These are phyloP conservation scores for Saturnispora gosingensis DNA, from an alignment of 805 yeast genomes.

Conservation along the genomic window DNA sequence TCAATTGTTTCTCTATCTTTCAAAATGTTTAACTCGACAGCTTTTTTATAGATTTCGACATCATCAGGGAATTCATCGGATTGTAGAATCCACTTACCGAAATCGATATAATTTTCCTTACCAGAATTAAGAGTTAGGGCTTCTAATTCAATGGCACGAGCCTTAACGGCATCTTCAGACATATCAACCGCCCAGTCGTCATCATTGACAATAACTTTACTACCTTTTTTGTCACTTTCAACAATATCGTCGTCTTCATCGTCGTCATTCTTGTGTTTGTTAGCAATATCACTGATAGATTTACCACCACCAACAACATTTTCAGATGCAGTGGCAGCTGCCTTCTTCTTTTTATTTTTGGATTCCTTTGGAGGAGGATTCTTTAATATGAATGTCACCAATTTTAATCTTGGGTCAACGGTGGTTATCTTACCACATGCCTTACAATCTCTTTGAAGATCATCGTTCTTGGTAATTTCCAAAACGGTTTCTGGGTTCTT, in stretches of 20 bases:
- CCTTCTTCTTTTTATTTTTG: constrained; percentile 43
- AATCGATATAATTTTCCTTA: constrained; percentile 52
- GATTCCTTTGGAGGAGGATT: constrained; percentile 73
- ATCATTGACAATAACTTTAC: constrained; percentile 46
- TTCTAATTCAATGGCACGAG: constrained; percentile 82
- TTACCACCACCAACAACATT: constrained; percentile 83
- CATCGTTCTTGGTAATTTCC: constrained; percentile 63
- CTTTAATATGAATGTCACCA: constrained; percentile 79
- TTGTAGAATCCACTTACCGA: constrained; percentile 81
- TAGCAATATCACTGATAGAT: constrained; percentile 70
- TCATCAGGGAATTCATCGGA: constrained; percentile 48
- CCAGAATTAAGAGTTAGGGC: constrained; percentile 35
- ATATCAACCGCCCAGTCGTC: constrained; percentile 98
- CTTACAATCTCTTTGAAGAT: constrained; percentile 85
- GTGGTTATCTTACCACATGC: constrained; percentile 91
- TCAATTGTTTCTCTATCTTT: constrained; percentile 71
- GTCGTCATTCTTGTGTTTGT: constrained; percentile 26
- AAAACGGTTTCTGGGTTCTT: constrained; percentile 97
- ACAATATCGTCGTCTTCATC: constrained; percentile 26
- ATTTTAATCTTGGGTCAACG: constrained; percentile 78
- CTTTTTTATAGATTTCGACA: constrained; percentile 87
- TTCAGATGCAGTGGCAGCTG: constrained; percentile 65
- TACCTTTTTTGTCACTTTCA: constrained; percentile 27
- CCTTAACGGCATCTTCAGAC: constrained; percentile 90
- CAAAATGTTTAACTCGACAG: constrained; percentile 65